Conservation (phyloP, 371 early-diverging fungal genomes). For the Apophysomyces trapeziformis region DNA sequence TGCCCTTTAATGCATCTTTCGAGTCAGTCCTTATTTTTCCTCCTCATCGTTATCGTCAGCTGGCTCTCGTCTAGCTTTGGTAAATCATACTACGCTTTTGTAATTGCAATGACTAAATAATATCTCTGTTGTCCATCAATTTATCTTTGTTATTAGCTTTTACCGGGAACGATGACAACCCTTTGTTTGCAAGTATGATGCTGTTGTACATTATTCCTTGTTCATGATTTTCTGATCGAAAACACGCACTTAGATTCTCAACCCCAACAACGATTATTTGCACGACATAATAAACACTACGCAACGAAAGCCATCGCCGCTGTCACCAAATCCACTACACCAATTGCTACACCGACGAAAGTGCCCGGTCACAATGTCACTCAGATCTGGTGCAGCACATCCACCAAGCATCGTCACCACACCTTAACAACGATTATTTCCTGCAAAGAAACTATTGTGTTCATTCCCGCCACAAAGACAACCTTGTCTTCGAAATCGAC, state of each 20-base stretch:
- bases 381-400: constrained; percentile 17
- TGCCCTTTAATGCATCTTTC: constrained; percentile 44
- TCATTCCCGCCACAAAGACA: constrained; percentile 26
- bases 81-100: neutral
- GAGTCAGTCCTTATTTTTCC: constrained; percentile 39
- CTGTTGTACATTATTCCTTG: neutral
- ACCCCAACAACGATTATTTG: constrained; percentile 6
- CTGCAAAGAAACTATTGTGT: constrained; percentile 27
- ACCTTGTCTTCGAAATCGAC: constrained; percentile 5
- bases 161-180: neutral
- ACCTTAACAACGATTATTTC: constrained; percentile 5
- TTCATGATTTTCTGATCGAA: neutral
- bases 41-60: constrained; percentile 32
- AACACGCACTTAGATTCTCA: neutral
- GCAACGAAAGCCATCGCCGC: neutral
- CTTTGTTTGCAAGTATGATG: constrained; percentile 2
- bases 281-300: constrained; percentile 9
- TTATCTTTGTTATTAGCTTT: constrained; percentile 1
- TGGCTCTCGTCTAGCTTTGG: constrained; percentile 27
- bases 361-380: constrained; percentile 20
- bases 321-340: neutral
- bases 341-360: constrained; percentile 8
- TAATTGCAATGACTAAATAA: too few relatives aligned
- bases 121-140: too few relatives aligned
- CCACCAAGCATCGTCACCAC: constrained; percentile 11